phyloP scores from a whole-genome alignment of 192 early-diverging fungal species.

The Podila epicladia region DNA sequence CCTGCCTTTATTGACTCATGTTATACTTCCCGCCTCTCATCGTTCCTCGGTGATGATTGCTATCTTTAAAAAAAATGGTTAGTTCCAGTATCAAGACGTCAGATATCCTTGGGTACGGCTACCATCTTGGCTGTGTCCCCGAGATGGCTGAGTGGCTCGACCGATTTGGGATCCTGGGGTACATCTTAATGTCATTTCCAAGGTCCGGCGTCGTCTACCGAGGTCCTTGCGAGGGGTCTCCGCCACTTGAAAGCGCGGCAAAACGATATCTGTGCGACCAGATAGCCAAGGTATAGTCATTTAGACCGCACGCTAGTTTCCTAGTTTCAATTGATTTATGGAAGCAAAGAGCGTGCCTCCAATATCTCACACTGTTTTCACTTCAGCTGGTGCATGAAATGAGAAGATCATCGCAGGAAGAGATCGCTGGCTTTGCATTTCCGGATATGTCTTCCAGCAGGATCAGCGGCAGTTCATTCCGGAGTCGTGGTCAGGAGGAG shows the following conservation, averaged over 20 bases:
- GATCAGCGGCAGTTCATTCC: neutral
- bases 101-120: slow-evolving; percentile 12
- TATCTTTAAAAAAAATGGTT: neutral
- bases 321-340: too few species aligned
- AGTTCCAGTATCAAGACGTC: slow-evolving; percentile 1
- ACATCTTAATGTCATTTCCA: slow-evolving; percentile 15
- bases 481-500: neutral
- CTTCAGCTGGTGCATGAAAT: slow-evolving; percentile 1
- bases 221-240: slow-evolving; percentile 12
- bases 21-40: too few species aligned
- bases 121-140: neutral
- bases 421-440: neutral
- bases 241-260: neutral
- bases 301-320: too few species aligned
- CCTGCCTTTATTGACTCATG: neutral
- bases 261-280: neutral
- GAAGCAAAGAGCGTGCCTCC: too few species aligned
- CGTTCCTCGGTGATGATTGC: neutral
- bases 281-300: slow-evolving; percentile 17
- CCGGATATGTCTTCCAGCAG: neutral
- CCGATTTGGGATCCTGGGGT: slow-evolving; percentile 19
- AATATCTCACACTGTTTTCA: neutral
- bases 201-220: slow-evolving; percentile 11
- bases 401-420: neutral
- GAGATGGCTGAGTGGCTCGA: slow-evolving; percentile 1